These are phyloP conservation scores for Ammopiptanthus mongolicus DNA, from an alignment of 306 rosid species.

Conservation along the genomic window DNA sequence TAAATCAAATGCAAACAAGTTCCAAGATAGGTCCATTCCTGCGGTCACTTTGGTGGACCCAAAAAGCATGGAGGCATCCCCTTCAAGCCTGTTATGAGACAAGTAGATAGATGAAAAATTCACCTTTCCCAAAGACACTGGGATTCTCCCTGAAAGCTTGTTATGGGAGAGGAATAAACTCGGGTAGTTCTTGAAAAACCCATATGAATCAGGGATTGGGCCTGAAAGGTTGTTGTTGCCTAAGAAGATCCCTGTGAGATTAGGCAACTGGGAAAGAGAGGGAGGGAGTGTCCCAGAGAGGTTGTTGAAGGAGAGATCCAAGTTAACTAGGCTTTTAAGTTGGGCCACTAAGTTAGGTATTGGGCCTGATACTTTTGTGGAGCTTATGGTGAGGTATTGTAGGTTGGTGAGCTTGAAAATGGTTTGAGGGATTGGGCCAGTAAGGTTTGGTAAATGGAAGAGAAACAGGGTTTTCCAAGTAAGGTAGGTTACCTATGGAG, in stretches of 20 bases:
- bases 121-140: slow-evolving; percentile 24
- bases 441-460: slow-evolving; percentile 36
- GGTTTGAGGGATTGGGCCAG: neutral
- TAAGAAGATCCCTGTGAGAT: slow-evolving; percentile 3
- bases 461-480: slow-evolving; percentile 26
- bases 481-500: slow-evolving; percentile 45
- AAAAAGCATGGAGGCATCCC: slow-evolving; percentile 45
- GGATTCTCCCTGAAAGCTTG: slow-evolving; percentile 43
- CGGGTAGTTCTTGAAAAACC: slow-evolving; percentile 1
- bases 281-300: neutral
- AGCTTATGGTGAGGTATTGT: neutral
- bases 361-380: neutral
- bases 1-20: slow-evolving; percentile 33
- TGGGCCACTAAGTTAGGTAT: neutral
- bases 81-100: slow-evolving; percentile 44
- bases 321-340: neutral
- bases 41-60: slow-evolving; percentile 22
- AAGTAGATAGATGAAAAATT: slow-evolving; percentile 13
- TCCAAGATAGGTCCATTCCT: slow-evolving; percentile 31
- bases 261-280: slow-evolving; percentile 1
- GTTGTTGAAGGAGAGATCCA: neutral
- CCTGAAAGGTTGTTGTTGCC: slow-evolving; percentile 39
- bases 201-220: slow-evolving; percentile 34
- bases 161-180: slow-evolving; percentile 32
- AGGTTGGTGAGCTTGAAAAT: neutral